A percentile compares a stretch with the other conserved stretches of the same genome.
These are phyloP conservation scores for Cicer cuneatum DNA, from an alignment of 306 rosid genomes.

Conservation along the genomic window DNA sequence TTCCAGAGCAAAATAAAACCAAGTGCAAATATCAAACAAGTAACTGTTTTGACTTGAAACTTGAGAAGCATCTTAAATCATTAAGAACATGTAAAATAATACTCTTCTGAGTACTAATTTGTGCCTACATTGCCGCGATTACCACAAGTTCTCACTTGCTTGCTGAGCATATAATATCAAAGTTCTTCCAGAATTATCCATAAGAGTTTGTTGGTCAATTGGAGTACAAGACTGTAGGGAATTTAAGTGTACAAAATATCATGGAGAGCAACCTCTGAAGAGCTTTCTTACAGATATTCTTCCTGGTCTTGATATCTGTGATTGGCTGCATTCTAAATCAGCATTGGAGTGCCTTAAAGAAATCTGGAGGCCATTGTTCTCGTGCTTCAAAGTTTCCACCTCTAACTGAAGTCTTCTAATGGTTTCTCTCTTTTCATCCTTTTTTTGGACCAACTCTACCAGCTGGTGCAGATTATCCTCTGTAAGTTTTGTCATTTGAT, in stretches of 20 bases:
- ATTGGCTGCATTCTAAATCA: conserved; percentile 44
- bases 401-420: conserved; percentile 54
- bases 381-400: conserved; percentile 52
- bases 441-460: conserved; percentile 59
- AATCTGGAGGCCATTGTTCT: conserved; percentile 53
- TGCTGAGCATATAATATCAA: conserved; percentile 27
- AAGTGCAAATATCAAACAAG: conserved; percentile 8
- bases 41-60: conserved; percentile 25
- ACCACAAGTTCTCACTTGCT: conserved; percentile 27
- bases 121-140: not conserved
- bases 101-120: not conserved
- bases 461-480: conserved; percentile 55
- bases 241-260: conserved; percentile 38
- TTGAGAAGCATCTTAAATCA: conserved; percentile 8
- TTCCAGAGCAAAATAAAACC: conserved; percentile 20
- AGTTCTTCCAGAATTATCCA: conserved; percentile 12
- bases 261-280: conserved; percentile 52
- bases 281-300: conserved; percentile 43
- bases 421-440: conserved; percentile 64
- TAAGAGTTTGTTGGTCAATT: conserved; percentile 13
- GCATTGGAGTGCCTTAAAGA: conserved; percentile 50
- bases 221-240: conserved; percentile 30
- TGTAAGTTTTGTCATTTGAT: conserved; percentile 53
- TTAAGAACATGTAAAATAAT: conserved; percentile 13
- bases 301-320: conserved; percentile 44